A percentile compares a stretch with the other conserved stretches of the same genome.
phyloP scores from a whole-genome alignment of 78 protist genomes.

The Salpingoeca rosetta region DNA sequence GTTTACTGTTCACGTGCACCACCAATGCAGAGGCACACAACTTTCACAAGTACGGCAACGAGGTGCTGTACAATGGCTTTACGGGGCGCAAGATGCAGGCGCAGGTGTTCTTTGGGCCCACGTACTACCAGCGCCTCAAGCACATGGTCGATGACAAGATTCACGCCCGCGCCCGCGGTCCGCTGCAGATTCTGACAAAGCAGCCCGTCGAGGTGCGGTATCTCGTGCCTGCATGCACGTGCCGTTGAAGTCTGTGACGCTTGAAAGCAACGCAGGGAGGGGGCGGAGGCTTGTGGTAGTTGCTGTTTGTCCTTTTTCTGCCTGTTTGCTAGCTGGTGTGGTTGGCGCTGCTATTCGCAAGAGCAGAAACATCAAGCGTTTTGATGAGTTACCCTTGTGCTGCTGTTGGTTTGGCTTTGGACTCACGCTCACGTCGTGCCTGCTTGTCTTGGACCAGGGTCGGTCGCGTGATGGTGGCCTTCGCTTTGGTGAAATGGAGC shows the following conservation, averaged over 20 bases:
- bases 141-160: conserved; percentile 99
- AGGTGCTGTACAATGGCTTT: conserved; percentile 94
- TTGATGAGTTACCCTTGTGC: background rate
- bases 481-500: conserved; percentile 99
- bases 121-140: conserved; percentile 98
- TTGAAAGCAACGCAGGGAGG: no score
- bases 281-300: no score
- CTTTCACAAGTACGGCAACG: conserved; percentile 85
- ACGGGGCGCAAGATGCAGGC: conserved; percentile 88
- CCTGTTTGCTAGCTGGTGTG: no score
- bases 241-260: no score
- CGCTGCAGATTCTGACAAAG: conserved; percentile 78
- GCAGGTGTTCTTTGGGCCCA: conserved; percentile 93
- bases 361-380: background rate
- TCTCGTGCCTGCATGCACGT: no score
- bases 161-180: conserved; percentile 97
- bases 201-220: conserved; percentile 89
- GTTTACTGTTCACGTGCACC: no score
- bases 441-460: conserved; percentile 38
- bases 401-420: background rate
- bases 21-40: conserved; percentile 71
- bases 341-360: background rate
- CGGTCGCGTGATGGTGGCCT: conserved; percentile 98
- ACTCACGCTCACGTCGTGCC: background rate
- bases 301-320: background rate